phyloP scores from a whole-genome alignment of 108 stramenopile species.

The Nitzschia inconspicua region DNA sequence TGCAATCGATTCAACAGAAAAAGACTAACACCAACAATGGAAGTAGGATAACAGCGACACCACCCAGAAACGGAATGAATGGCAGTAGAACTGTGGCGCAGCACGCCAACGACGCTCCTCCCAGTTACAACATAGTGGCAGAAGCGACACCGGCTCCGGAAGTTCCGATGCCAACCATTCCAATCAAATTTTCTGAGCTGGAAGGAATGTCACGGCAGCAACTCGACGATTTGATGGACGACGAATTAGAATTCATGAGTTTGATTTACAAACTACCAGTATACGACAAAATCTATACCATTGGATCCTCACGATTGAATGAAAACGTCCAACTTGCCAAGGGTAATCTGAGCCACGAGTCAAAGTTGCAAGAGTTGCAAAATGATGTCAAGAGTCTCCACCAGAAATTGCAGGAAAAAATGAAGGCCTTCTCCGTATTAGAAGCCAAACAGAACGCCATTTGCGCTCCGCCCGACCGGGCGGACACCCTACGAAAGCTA shows the following conservation, averaged over 20 bases:
- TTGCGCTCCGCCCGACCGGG: constrained; percentile 44
- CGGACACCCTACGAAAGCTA: constrained; percentile 34
- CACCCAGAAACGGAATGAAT: constrained; percentile 2
- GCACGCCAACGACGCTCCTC: constrained; percentile 18
- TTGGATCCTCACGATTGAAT: constrained; percentile 29
- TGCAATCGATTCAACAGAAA: constrained; percentile 43
- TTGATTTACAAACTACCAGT: constrained; percentile 41
- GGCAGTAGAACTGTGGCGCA: not conserved
- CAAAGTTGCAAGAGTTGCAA: constrained; percentile 29
- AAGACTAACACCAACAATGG: not conserved
- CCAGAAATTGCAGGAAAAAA: constrained; percentile 29
- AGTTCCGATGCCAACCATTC: constrained; percentile 51
- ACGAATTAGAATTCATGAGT: constrained; percentile 44
- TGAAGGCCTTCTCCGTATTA: constrained; percentile 46
- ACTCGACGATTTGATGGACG: constrained; percentile 42
- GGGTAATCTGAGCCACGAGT: constrained; percentile 42
- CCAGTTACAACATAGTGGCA: constrained; percentile 25
- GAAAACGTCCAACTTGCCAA: constrained; percentile 53
- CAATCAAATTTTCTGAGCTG: constrained; percentile 51
- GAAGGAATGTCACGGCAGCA: constrained; percentile 45
- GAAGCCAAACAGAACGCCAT: constrained; percentile 46
- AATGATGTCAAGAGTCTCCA: constrained; percentile 37
- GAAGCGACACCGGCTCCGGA: constrained; percentile 25
- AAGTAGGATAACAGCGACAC: not conserved
- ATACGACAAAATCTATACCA: constrained; percentile 30